These are phyloP conservation scores for Rhypophila decipiens DNA, from an alignment of 495 filamentous ascomycete genomes.

Conservation along the genomic window DNA sequence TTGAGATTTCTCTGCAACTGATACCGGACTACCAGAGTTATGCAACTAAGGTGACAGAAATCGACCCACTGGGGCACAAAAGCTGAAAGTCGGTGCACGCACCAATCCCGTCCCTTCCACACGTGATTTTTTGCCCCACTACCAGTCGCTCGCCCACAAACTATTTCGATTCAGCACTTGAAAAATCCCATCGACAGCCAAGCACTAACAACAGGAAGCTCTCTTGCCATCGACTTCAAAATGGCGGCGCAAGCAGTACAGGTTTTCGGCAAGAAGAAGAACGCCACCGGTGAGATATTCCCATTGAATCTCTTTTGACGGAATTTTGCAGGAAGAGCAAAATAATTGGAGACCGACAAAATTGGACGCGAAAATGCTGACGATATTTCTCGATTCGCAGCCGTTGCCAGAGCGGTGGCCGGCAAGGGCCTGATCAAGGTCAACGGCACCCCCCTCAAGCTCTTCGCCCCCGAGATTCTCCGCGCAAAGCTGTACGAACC, in stretches of 20 bases:
- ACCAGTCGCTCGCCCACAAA: no score
- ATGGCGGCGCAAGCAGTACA: conserved; percentile 33
- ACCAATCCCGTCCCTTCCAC: conserved; percentile 30
- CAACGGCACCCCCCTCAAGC: conserved; percentile 90
- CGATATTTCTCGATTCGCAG: conserved; percentile 14
- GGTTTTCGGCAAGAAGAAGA: conserved; percentile 38
- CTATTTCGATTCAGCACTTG: no score
- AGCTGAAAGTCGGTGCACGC: conserved; percentile 22
- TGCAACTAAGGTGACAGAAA: no score
- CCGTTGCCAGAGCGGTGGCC: conserved; percentile 29
- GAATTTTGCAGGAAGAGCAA: conserved; percentile 1
- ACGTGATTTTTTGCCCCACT: conserved; percentile 35
- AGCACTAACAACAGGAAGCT: conserved; percentile 27
- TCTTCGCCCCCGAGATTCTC: conserved; percentile 93
- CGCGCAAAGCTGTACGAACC: conserved; percentile 98
- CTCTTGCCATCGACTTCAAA: conserved; percentile 28
- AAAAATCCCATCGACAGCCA: conserved; percentile 27
- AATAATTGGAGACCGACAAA: no score
- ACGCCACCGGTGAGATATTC: conserved; percentile 29
- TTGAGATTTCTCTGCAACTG: no score
- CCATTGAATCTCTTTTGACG: conserved; percentile 1
- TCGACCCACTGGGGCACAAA: background rate
- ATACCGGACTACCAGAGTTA: no score
- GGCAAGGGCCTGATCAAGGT: conserved; percentile 84
- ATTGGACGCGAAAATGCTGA: background rate